These are phyloP conservation scores for Alternaria sp. DNA, from an alignment of 2,329 filamentous ascomycete genomes.

Conservation along the genomic window DNA sequence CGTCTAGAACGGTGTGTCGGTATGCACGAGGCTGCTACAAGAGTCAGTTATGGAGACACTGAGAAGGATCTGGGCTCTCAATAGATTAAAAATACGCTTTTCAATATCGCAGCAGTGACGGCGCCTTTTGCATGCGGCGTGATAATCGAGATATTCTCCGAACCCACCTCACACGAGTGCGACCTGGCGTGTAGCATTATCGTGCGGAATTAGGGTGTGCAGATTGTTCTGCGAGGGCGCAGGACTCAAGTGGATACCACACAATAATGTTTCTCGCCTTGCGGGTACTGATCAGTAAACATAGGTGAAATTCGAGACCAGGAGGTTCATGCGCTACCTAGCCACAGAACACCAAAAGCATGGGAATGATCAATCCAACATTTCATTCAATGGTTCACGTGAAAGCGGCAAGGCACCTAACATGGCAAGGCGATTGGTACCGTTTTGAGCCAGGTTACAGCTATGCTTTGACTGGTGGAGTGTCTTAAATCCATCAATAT, in stretches of 20 bases:
- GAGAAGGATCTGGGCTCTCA: neutral
- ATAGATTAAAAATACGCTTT: neutral
- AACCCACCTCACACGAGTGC: neutral
- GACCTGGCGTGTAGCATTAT: neutral
- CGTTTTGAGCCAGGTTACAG: neutral
- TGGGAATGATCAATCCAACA: neutral
- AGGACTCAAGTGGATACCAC: neutral
- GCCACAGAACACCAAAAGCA: neutral
- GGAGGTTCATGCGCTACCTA: neutral
- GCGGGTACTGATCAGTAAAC: slow-evolving; percentile 7
- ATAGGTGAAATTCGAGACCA: neutral
- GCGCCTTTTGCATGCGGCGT: neutral
- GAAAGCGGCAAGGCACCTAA: neutral
- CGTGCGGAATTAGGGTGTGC: neutral
- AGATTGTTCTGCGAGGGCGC: neutral
- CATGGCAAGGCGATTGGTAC: neutral
- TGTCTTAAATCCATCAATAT: neutral
- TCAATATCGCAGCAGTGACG: neutral
- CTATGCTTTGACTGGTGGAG: slow-evolving; percentile 6
- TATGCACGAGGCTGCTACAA: neutral
- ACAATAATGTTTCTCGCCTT: no score
- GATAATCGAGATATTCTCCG: neutral
- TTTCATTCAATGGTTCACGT: neutral
- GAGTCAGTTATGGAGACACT: neutral
- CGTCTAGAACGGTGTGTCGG: neutral